These are phyloP conservation scores for Smithsoniella earleae DNA, from an alignment of 163 green algal genomes.

Conservation along the genomic window DNA sequence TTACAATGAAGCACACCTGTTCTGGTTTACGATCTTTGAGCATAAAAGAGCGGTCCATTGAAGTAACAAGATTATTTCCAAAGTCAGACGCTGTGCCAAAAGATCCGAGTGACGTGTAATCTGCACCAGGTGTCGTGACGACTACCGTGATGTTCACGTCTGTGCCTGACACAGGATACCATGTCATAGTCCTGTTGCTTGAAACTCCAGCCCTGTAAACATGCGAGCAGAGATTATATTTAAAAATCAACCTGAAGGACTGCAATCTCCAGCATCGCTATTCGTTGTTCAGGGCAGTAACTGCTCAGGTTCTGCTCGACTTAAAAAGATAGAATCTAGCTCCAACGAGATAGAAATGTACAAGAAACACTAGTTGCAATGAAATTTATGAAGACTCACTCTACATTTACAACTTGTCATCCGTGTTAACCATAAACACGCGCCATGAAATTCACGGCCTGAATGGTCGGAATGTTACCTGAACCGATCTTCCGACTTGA, in stretches of 20 bases:
- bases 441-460: no score
- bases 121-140: constrained; percentile 51
- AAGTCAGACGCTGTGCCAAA: constrained; percentile 50
- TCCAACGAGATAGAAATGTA: no score
- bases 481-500: constrained; percentile 2
- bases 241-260: no score
- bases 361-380: no score
- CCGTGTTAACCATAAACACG: no score
- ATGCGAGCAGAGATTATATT: no score
- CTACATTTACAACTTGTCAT: no score
- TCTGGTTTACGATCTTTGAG: constrained; percentile 5
- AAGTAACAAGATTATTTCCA: constrained; percentile 50
- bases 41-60: constrained; percentile 49
- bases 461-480: constrained; percentile 8
- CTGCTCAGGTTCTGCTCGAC: no score
- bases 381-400: no score
- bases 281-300: no score
- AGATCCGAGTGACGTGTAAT: constrained; percentile 41
- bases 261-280: no score
- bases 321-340: no score
- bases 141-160: constrained; percentile 52
- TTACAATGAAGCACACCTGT: not conserved
- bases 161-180: constrained; percentile 37
- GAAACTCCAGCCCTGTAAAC: constrained; percentile 3
- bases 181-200: constrained; percentile 35